Conservation (phyloP, 2,329 filamentous ascomycete species). For the Trichoderma koningii region DNA sequence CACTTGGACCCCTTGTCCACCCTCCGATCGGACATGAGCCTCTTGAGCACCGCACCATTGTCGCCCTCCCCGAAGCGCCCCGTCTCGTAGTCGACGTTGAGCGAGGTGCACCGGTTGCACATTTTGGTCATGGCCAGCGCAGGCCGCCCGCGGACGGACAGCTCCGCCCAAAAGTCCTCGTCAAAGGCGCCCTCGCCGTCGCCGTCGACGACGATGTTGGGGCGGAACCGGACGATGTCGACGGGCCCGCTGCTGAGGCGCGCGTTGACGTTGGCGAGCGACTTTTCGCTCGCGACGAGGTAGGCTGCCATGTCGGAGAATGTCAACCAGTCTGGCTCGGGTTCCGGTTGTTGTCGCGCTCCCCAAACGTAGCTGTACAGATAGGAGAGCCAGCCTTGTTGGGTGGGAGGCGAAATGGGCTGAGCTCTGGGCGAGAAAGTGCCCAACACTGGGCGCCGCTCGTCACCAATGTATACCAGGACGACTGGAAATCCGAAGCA, state of each 20-base stretch:
- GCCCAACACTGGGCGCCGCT: conserved; percentile 63
- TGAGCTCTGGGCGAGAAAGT: conserved; percentile 48
- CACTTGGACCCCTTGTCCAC: conserved; percentile 70
- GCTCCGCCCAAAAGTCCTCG: conserved; percentile 72
- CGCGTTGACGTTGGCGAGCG: conserved; percentile 65
- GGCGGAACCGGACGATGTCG: conserved; percentile 70
- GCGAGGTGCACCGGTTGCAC: conserved; percentile 66
- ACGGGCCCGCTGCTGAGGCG: conserved; percentile 55
- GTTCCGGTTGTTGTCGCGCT: conserved; percentile 6
- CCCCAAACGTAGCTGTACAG: conserved; percentile 40
- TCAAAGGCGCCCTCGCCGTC: conserved; percentile 56
- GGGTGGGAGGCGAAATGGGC: conserved; percentile 19
- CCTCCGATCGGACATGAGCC: conserved; percentile 68
- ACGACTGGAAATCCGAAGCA: conserved; percentile 64
- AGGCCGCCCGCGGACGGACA: conserved; percentile 46
- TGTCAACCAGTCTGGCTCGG: conserved; percentile 55
- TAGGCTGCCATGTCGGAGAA: conserved; percentile 78
- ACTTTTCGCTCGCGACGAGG: conserved; percentile 70
- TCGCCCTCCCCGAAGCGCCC: conserved; percentile 60
- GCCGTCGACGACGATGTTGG: conserved; percentile 70
- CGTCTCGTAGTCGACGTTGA: conserved; percentile 72
- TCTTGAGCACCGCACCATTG: conserved; percentile 65
- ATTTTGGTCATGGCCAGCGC: conserved; percentile 66
- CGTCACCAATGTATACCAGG: conserved; percentile 66
- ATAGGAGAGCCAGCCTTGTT: conserved; percentile 42